phyloP scores from a whole-genome alignment of 345 rosid species.

The Pugionium cornutum region DNA sequence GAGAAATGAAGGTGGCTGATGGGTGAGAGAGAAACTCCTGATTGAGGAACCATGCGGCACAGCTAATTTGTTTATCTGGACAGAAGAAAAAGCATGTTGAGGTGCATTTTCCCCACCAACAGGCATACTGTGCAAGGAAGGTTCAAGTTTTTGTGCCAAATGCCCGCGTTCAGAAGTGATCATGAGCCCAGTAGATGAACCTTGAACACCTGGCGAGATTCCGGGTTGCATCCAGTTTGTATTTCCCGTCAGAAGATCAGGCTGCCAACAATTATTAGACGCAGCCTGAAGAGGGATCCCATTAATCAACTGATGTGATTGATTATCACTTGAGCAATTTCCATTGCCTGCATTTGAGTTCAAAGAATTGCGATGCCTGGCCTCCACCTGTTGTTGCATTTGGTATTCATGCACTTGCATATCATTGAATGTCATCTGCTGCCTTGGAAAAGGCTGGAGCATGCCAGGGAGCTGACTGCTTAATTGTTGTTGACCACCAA shows the following conservation, averaged over 20 bases:
- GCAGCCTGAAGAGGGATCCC: conserved; percentile 66
- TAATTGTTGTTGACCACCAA: conserved; percentile 67
- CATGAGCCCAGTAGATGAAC: conserved; percentile 57
- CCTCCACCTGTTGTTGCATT: conserved; percentile 64
- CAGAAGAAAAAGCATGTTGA: conserved; percentile 48
- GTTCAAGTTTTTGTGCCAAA: conserved; percentile 65
- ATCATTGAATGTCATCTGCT: conserved; percentile 67
- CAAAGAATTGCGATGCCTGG: conserved; percentile 51
- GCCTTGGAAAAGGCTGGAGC: conserved; percentile 68
- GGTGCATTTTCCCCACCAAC: conserved; percentile 50
- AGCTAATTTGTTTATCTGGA: conserved; percentile 54
- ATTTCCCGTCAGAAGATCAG: conserved; percentile 53
- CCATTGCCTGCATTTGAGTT: conserved; percentile 51
- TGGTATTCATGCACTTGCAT: conserved; percentile 82
- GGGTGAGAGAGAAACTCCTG: conserved; percentile 50
- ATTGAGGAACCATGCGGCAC: conserved; percentile 49
- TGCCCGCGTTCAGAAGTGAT: conserved; percentile 66
- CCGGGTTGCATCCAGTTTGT: conserved; percentile 58
- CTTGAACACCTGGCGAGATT: conserved; percentile 52
- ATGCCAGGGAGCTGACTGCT: conserved; percentile 59
- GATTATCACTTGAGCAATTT: conserved; percentile 48
- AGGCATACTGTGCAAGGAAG: conserved; percentile 69
- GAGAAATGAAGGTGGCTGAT: conserved; percentile 49
- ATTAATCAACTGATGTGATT: conserved; percentile 48
- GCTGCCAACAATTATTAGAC: conserved; percentile 63